Base-by-base conservation (phyloP, 108 stramenopile species). In the Epithemia pelagica region DNA sequence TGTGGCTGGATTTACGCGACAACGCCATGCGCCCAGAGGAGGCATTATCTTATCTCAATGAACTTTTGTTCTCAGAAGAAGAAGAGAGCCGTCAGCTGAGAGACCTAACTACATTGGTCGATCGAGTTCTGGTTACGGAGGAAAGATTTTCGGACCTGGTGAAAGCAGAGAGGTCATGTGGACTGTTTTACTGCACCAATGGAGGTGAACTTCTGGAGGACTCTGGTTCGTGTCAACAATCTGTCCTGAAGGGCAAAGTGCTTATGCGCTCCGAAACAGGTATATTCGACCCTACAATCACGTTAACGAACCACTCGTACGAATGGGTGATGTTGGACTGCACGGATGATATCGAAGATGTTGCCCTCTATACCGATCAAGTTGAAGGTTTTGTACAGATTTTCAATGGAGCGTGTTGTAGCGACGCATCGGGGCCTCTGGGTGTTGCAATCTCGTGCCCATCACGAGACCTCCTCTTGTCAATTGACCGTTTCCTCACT, bases 1-100 rank as follows among this genome's bases (percentile, higher is more conserved):
- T 82, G 22, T 82, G 81, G 81, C 72, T 82, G 1, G 81, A 82
- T 52, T 63, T 82, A n/a, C 74, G 81, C 2, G 74, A 52, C 23
- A 82, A 74, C 1, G 75, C 71, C 1, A 65, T 82, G 18, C 56
- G 52, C 51, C 81, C 81, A 22, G 52, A 55, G 28, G 62, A 61
- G 18, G 78, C 78, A 1, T 32, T 80, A 2, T 62, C 37, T 1
- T 54, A 54, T 55, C 46, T 62, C 28, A n/a, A 53, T n/a, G 52
- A 70, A 7, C 2, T 32, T 29, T 15, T 58, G 2, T 51, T 32
- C 29, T 26, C 7, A 30, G 23, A 20, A 1, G 30, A 68, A 1
- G 58, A 59, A 1, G 26, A 58, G 31, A 46, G 21, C 37, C 37
- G 15, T 10, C 10, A 46, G 37, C 37, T 46, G 5, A 15, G 15